Conservation (phyloP, 441 rosid genomes). For the Viola pubescens region DNA sequence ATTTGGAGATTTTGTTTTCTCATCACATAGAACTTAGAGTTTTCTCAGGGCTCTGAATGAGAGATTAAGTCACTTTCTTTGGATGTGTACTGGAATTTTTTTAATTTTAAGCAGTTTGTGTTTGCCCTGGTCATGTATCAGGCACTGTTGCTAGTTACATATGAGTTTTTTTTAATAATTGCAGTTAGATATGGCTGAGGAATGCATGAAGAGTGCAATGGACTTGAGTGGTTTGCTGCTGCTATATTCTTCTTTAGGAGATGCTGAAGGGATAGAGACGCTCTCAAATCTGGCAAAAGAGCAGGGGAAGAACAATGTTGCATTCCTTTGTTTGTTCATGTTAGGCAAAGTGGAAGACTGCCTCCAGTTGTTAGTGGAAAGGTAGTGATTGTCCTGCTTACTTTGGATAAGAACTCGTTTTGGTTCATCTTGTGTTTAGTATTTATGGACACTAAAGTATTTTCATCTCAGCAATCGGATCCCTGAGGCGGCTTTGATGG, state of each 20-base stretch:
- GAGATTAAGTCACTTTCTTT: too few relatives aligned
- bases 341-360: slow-evolving; percentile 91
- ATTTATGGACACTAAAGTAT: slow-evolving; percentile 20
- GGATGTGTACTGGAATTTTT: too few relatives aligned
- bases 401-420: slow-evolving; percentile 13
- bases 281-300: slow-evolving; percentile 81
- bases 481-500: slow-evolving; percentile 99
- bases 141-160: too few relatives aligned
- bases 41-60: too few relatives aligned
- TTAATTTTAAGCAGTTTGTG: too few relatives aligned
- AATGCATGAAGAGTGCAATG: slow-evolving; percentile 81
- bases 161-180: slow-evolving; percentile 10
- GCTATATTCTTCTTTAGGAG: slow-evolving; percentile 91
- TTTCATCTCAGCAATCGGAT: slow-evolving; percentile 75
- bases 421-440: slow-evolving; percentile 3
- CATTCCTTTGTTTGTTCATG: slow-evolving; percentile 86
- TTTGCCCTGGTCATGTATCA: too few relatives aligned
- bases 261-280: slow-evolving; percentile 75
- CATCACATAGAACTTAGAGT: too few relatives aligned
- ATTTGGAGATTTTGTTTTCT: not conserved
- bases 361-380: slow-evolving; percentile 83
- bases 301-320: slow-evolving; percentile 91
- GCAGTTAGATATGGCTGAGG: slow-evolving; percentile 97
- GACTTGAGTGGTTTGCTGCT: slow-evolving; percentile 90
- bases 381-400: slow-evolving; percentile 34